Percentiles rank a stretch among this genome's conserved stretches.
Evolutionary conservation across 129 eudicot genomes (phyloP).

Genomic region (Chrysanthemum lavandulifolium): DNA sequence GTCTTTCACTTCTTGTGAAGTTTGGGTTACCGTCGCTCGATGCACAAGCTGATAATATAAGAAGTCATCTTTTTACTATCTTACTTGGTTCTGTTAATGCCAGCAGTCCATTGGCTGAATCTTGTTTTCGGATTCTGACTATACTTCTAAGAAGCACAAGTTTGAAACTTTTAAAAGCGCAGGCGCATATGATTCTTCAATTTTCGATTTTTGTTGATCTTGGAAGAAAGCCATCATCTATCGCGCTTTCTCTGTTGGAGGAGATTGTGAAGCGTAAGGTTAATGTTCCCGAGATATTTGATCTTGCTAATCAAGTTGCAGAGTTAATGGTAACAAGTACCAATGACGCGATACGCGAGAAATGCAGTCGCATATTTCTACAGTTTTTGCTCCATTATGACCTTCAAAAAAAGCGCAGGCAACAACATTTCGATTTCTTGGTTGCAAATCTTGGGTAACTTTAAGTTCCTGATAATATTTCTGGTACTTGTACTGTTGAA

Average conservation of each 20-base stretch:
- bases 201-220: slow-evolving; percentile 82
- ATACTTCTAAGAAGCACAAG: slow-evolving; percentile 60
- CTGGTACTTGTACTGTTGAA: background rate
- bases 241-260: slow-evolving; percentile 79
- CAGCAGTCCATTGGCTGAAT: slow-evolving; percentile 55
- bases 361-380: slow-evolving; percentile 68
- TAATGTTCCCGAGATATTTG: slow-evolving; percentile 73
- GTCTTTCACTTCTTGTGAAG: slow-evolving; percentile 54
- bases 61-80: slow-evolving; percentile 63
- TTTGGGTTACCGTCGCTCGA: slow-evolving; percentile 68
- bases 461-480: background rate
- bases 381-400: slow-evolving; percentile 70
- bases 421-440: slow-evolving; percentile 70
- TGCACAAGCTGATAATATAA: slow-evolving; percentile 63
- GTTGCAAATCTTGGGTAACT: slow-evolving; percentile 57
- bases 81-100: slow-evolving; percentile 64
- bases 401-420: slow-evolving; percentile 52
- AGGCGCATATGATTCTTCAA: slow-evolving; percentile 76
- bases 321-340: slow-evolving; percentile 77
- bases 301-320: slow-evolving; percentile 63
- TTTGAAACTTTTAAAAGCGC: slow-evolving; percentile 64
- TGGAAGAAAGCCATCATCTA: slow-evolving; percentile 65
- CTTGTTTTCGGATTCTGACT: slow-evolving; percentile 72
- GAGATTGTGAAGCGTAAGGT: slow-evolving; percentile 68
- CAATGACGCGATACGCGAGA: slow-evolving; percentile 61